Base-by-base conservation (phyloP, 2,329 filamentous ascomycete species). In the Diaporthe velutina region DNA sequence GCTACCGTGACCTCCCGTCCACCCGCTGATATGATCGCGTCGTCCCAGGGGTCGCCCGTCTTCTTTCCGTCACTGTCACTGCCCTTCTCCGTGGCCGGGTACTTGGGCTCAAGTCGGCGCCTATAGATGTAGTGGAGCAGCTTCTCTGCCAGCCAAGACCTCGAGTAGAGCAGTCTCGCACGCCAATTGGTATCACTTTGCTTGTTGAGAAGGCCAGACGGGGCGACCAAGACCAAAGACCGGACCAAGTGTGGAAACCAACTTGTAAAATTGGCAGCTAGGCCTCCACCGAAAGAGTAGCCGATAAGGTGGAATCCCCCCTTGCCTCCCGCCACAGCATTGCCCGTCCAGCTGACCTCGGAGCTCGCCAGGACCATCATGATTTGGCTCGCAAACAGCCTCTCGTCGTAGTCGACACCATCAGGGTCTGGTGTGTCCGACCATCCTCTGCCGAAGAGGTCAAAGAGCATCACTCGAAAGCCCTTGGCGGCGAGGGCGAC, bases 201-300 rank as follows among this genome's bases (percentile, higher is more conserved):
- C 25, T 25, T 75, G 33, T 98, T 54, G 28, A 54, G 90, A 58
- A 98, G 86, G 0, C 96, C 96, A 0, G 92, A 88, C 0, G 96
- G 95, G 0, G 95, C 95, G 55, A 98, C 88, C 8, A 98, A 89
- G 15, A 97, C 87, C 30, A 98, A 86, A 13, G 89, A 90, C 17
- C 89, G 88, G 19, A 98, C 88, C 73, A 96, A 85, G 64, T 90
- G 81, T 0, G 94, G 93, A 80, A 96, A 95, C 74, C 92, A 89
- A 13, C 90, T 90, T 9, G 94, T 91, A 80, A 97, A 96, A 75
- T 92, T 90, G 8, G 92, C 90, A 6, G 92, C 91, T 73, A 98
- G 92, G 70, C 93, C 94, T 61, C 95, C 95, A 74, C 95, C 95
- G 0, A 98, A 88, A 0, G 93, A 96, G 83, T 97, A 98, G 15